These are phyloP conservation scores for Blastobotrys illinoisensis DNA, from an alignment of 1,139 yeast species.

Conservation along the genomic window DNA sequence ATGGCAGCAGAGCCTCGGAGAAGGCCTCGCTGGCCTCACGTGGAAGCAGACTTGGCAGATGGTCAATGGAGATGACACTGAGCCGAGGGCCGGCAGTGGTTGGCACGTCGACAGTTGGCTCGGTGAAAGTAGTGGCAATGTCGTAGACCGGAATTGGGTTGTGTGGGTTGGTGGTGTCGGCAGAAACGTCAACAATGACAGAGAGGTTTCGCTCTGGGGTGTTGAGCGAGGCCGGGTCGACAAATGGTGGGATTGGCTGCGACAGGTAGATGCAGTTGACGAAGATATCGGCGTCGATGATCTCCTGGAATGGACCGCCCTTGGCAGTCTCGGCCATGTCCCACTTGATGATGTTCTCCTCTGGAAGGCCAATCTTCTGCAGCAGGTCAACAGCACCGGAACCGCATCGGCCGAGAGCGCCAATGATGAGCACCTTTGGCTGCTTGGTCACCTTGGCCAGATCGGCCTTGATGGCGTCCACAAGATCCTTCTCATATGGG, in stretches of 20 bases:
- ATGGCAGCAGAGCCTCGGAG: constrained; percentile 80
- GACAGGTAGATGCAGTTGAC: constrained; percentile 94
- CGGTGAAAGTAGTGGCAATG: constrained; percentile 80
- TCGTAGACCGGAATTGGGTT: constrained; percentile 94
- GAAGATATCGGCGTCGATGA: constrained; percentile 78
- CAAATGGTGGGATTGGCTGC: constrained; percentile 87
- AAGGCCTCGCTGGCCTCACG: constrained; percentile 95
- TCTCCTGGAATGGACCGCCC: constrained; percentile 97
- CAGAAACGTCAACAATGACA: constrained; percentile 94
- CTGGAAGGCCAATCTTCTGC: constrained; percentile 82
- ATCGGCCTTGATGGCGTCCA: constrained; percentile 60
- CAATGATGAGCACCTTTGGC: constrained; percentile 84
- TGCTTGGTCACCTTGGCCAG: constrained; percentile 52
- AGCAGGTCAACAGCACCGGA: constrained; percentile 91
- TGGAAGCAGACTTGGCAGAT: constrained; percentile 89
- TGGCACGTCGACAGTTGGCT: constrained; percentile 83
- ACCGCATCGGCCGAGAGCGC: constrained; percentile 98
- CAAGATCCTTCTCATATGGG: constrained; percentile 69
- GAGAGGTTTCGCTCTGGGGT: constrained; percentile 63
- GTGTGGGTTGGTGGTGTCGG: constrained; percentile 97
- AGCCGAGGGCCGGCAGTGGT: constrained; percentile 67
- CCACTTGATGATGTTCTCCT: constrained; percentile 80
- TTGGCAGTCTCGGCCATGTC: constrained; percentile 93
- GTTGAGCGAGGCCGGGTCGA: constrained; percentile 64
- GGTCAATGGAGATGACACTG: constrained; percentile 94